phyloP scores from a whole-genome alignment of 2,329 filamentous ascomycete species.

The Zelopaecilomyces penicillatus region DNA sequence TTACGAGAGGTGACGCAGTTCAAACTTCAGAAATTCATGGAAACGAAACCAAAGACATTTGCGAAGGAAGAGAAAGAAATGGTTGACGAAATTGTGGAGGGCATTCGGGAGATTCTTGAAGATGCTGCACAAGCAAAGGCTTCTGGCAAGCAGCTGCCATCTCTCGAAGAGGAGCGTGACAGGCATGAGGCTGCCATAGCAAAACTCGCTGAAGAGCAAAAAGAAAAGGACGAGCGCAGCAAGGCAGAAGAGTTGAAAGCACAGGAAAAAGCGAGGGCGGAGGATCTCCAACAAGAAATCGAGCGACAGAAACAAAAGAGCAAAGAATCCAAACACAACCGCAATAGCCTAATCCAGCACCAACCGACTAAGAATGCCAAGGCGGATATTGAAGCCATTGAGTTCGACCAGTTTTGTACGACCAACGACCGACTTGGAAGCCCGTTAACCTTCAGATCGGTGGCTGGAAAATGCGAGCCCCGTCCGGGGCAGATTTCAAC shows the following conservation, averaged over 20 bases:
- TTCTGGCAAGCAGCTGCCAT: constrained; percentile 68
- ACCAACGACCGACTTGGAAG: constrained; percentile 57
- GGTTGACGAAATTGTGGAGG: constrained; percentile 58
- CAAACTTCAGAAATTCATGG: constrained; percentile 58
- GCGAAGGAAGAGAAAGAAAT: constrained; percentile 47
- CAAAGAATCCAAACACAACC: constrained; percentile 56
- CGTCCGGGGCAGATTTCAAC: constrained; percentile 58
- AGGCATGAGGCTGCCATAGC: constrained; percentile 68
- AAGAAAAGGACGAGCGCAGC: constrained; percentile 43
- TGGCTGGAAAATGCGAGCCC: constrained; percentile 61
- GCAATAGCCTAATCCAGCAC: constrained; percentile 26
- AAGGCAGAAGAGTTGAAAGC: constrained; percentile 52
- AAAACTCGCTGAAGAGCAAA: constrained; percentile 48
- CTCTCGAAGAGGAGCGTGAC: constrained; percentile 80
- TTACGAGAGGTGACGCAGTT: constrained; percentile 64
- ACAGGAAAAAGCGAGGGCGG: constrained; percentile 60
- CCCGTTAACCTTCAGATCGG: constrained; percentile 57
- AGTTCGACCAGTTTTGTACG: constrained; percentile 60
- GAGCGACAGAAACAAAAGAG: constrained; percentile 56
- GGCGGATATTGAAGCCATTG: constrained; percentile 31
- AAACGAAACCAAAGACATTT: constrained; percentile 48
- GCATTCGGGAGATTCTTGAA: constrained; percentile 69
- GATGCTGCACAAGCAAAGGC: constrained; percentile 74
- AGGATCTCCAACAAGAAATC: constrained; percentile 66
- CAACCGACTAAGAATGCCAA: constrained; percentile 20